These are phyloP conservation scores for Gossypium laxum DNA, from an alignment of 441 rosid species.

Conservation along the genomic window DNA sequence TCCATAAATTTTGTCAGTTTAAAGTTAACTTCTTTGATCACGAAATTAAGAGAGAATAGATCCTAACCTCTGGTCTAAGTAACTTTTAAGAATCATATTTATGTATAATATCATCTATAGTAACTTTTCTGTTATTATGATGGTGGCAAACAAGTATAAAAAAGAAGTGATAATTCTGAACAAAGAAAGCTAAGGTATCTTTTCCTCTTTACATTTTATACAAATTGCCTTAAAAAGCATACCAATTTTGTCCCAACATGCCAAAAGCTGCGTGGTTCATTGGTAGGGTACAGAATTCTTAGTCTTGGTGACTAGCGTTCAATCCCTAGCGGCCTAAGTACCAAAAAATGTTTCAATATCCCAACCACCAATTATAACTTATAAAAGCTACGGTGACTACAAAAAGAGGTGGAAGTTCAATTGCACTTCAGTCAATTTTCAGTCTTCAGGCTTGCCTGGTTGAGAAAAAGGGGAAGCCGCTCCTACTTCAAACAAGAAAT, in stretches of 20 bases:
- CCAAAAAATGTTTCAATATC: background rate
- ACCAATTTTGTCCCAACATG: background rate
- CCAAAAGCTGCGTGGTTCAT: background rate
- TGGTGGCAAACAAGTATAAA: background rate
- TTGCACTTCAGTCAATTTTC: background rate
- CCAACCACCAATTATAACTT: background rate
- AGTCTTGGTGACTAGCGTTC: background rate
- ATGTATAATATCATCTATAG: background rate
- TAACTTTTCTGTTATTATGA: background rate
- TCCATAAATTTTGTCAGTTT: background rate
- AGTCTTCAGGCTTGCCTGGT: background rate
- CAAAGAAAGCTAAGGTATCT: background rate
- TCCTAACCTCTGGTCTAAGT: background rate
- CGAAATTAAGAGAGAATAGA: background rate
- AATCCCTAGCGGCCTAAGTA: background rate
- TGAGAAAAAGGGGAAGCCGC: background rate
- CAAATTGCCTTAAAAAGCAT: background rate
- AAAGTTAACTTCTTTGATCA: background rate
- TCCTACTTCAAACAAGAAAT: constrained; percentile 3
- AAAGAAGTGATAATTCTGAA: background rate
- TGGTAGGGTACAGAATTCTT: background rate
- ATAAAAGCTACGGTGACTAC: background rate
- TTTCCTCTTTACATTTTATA: background rate
- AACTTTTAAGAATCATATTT: background rate
- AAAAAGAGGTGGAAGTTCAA: background rate